phyloP scores from a whole-genome alignment of 2,329 filamentous ascomycete genomes.

The Sclerotinia nivalis region DNA sequence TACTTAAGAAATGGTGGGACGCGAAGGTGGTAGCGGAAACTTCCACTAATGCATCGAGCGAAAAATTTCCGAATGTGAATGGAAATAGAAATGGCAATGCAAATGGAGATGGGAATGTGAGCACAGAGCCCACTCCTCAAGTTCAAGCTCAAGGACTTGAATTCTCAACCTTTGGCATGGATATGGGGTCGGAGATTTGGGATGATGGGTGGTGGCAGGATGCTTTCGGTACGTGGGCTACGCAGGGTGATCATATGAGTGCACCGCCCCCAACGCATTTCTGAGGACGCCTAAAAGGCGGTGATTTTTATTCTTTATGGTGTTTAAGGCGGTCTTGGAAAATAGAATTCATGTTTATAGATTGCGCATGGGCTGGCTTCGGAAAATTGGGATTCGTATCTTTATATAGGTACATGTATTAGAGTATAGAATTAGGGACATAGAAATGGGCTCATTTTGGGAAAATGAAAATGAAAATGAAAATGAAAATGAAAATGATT shows the following conservation, averaged over 20 bases:
- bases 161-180: neutral
- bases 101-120: neutral
- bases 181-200: conserved; percentile 5
- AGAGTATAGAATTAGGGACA: too few species aligned
- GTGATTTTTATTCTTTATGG: neutral
- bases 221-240: conserved; percentile 3
- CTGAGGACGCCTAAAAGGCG: neutral
- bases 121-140: neutral
- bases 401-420: too few species aligned
- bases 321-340: neutral
- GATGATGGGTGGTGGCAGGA: conserved; percentile 20
- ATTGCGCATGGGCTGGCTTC: too few species aligned
- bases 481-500: conserved; percentile 36
- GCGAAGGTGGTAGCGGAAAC: conserved; percentile 13
- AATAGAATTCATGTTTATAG: too few species aligned
- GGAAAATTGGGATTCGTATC: too few species aligned
- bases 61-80: neutral
- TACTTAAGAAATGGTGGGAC: conserved; percentile 20
- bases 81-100: neutral
- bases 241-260: neutral
- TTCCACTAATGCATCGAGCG: neutral
- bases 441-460: neutral
- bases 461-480: conserved; percentile 36
- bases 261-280: neutral
- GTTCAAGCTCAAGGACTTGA: neutral